Base-by-base conservation (phyloP, 768 basidiomycete genomes). In the Candolleomyces efflorescens region DNA sequence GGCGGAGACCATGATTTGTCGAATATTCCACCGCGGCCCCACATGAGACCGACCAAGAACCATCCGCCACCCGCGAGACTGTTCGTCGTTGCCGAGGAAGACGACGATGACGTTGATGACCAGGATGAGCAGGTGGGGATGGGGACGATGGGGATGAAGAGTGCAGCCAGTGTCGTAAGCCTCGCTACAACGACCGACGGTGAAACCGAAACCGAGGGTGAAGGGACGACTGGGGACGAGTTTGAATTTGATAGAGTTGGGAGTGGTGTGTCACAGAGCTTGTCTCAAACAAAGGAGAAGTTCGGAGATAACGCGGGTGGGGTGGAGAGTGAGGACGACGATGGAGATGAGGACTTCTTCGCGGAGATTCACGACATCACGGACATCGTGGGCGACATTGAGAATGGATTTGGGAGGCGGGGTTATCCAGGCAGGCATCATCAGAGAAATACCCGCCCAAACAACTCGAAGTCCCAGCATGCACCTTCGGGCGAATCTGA, bases 31-130 rank as follows among this genome's bases (percentile, higher is more conserved):
- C 49, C 55, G 47, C 15, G 62, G 58, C 53, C 60, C 57, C 26
- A 46, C 56, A 22, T 55, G 54, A 18, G 32, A 56, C 62, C 54
- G 46, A 53, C 59, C 55, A 61, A 57, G 55, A 38, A 43, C 51
- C 55, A 37, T 51, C 52, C 46, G 50, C 43, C 55, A 50, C 47
- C 59, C 24, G 59, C 59, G 5, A 63, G 64, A 58, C 60, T 79
- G 39, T 76, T 78, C 64, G 75, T 78, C 11, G 78, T 79, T 20
- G 73, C 67, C 49, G 78, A 78, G 55, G 72, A 73, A 55, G 68
- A 66, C 15, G 73, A 72, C 39, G 71, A 68, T 4, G 65, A 67
- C 44, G 59, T 59, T 2, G 65, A 65, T 37, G 62, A 63, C 7
- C 32, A 32, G 32, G 32, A 32, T 5, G 32, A 32, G 5, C 32